Percentiles rank a stretch among this genome's conserved stretches.
These are phyloP conservation scores for Plantago elongata DNA, from an alignment of 257 asterid genomes.

Conservation along the genomic window DNA sequence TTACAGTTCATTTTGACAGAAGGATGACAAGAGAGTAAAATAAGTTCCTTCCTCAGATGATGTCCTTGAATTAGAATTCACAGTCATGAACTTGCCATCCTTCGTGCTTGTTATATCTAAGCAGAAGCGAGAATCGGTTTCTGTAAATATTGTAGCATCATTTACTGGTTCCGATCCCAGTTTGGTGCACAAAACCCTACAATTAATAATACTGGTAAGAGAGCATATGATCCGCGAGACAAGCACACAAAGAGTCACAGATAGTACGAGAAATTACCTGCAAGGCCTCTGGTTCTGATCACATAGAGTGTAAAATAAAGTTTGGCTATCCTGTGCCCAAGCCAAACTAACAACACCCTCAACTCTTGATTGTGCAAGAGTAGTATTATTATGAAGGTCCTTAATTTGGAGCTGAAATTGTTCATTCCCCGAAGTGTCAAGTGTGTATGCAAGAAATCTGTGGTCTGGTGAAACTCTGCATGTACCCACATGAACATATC, in stretches of 20 bases:
- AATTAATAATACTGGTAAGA: constrained; percentile 27
- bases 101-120: constrained; percentile 86
- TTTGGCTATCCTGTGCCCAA: constrained; percentile 72
- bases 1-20: neutral
- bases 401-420: constrained; percentile 71
- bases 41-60: constrained; percentile 95
- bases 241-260: constrained; percentile 4
- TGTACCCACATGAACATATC: constrained; percentile 91
- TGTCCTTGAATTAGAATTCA: constrained; percentile 96
- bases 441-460: constrained; percentile 68
- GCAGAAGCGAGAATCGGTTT: constrained; percentile 77
- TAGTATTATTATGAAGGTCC: constrained; percentile 44
- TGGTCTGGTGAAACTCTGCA: constrained; percentile 96
- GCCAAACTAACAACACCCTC: constrained; percentile 88
- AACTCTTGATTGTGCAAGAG: constrained; percentile 41
- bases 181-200: constrained; percentile 61
- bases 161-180: constrained; percentile 50
- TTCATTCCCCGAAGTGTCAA: constrained; percentile 72
- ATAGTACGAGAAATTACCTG: constrained; percentile 49
- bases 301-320: constrained; percentile 70
- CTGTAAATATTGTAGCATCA: constrained; percentile 51
- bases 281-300: constrained; percentile 82
- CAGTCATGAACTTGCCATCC: constrained; percentile 86
- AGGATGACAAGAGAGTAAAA: constrained; percentile 25
- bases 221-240: constrained; percentile 14